Evolutionary conservation across 2,329 filamentous ascomycete species (phyloP), one percentile per base, ranked within the genome.

Genomic region (Penicillium sp.): DNA sequence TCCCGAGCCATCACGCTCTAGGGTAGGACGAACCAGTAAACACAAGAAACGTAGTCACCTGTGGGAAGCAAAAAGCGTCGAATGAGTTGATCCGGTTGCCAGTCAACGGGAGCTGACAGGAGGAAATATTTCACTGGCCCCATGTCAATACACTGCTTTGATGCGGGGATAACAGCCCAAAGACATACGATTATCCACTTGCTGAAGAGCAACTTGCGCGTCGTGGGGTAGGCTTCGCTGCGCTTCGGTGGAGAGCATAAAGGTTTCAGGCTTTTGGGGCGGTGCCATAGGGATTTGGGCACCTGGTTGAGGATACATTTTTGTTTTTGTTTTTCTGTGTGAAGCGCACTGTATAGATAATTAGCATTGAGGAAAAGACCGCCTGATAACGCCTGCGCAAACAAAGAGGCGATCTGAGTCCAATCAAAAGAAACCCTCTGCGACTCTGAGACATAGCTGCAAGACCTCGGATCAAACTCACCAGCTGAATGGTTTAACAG

Each of bases 21-120:
- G n/a, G 31, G 24, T 49, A 32, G 48, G 52, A 74, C 80, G 68
- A 73, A 89, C 87, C 94, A 99, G 72, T 99, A 82, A 63, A 99
- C 92, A 76, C 94, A 99, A 55, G 94, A 97, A 61, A 99, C 92
- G 72, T 99, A 97, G 84, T 99, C 94, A 76, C 94, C 94, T 11
- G 94, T 99, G 11, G 94, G 94, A 58, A 99, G 82, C 59, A 99
- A 83, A 73, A 97, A 99, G 66, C 94, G 86, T 66, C 94, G 87
- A 71, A 99, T 97, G 73, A 97, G 95, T 78, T 97, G 93, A 71
- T 97, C 93, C 48, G 88, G 88, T 68, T 90, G 89, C 94, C 94
- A 99, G 79, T 99, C 94, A 65, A 97, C 94, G 37, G 94, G 94
- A 39, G 94, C 94, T 43, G 94, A 99, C 68, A 99, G 96, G 78